Base-by-base conservation (phyloP, 192 early-diverging fungal genomes). In the Spinellus fusiger region DNA sequence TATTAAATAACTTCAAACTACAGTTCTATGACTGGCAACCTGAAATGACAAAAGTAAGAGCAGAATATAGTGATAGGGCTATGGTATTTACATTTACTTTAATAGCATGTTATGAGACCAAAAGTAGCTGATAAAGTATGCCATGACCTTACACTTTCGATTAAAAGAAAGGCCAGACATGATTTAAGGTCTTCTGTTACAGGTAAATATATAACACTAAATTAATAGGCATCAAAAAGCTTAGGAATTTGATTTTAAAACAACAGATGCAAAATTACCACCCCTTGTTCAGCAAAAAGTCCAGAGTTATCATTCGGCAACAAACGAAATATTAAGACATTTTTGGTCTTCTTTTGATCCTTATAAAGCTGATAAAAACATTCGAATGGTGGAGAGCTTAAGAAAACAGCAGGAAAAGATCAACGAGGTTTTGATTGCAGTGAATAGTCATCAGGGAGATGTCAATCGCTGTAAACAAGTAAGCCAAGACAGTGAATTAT, bases 301-400 rank as follows among this genome's bases (percentile, higher is more conserved):
- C 7, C 26, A 73, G 16, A 54, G 59, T 9, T 79, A 75, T 49
- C 77, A 82, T 51, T 73, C 77, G 20, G 71, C 77, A 1, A 74
- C 75, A 18, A 82, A 79, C 48, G 80, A 82, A 46, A 74, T 80
- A 31, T 61, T 83, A 22, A 65, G 79, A 12, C 81, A 83, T 64
- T 83, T 80, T 32, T 83, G 79, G 79, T 59, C 81, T 7, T 80
- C 79, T 0, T 69, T 63, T 25, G 57, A 64, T 31, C 55, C 70
- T 1, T 77, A 83, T 35, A 73, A 73, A 56, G 54, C 64, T 6
- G 71, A 71, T 5, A 83, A 83, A 38, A 76, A 83, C 46, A 25
- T 31, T 1, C 67, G 79, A 5, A 79, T 83, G 77, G 54, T 77
- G 3, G 77, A 80, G 22, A 59, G 68, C 13, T 44, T 83, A 3